Base-by-base conservation (phyloP, 176 grass and related monocot genomes). In the Raddia guianensis region DNA sequence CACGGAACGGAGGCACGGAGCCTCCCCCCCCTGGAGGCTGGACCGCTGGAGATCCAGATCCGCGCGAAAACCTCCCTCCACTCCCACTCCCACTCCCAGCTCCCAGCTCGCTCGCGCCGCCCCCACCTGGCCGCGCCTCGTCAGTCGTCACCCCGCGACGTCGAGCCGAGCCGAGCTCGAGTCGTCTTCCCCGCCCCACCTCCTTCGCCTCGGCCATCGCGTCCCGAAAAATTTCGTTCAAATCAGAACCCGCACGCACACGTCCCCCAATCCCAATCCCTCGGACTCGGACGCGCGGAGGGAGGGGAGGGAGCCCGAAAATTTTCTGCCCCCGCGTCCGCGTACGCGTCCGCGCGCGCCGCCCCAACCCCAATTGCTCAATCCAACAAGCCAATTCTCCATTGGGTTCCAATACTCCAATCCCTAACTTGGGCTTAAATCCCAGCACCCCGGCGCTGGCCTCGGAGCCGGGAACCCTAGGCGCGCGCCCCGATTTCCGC, bases 141-240 rank as follows among this genome's bases (percentile, higher is more conserved):
- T 49, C 57, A 1, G 73, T 2, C 72, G 0, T 49, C 57, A 1
- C 35, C 21, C 18, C 48, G 68, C 58, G 66, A 4, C 72, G 80
- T 8, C 35, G 47, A 11, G 15, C 21, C 81, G 54, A 27, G 27
- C 27, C 27, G 27, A 27, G 27, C 37, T 40, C 37, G 37, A 11
- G 16, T 40, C 81, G 54, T 84, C 87, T 75, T 84, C 87, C 54
- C 56, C 70, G 50, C 66, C 77, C 2, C 47, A 9, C 49, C 42
- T 9, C 37, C 52, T 33, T 34, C 58, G 0, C n/a, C 13, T 18
- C 12, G 7, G 9, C 13, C 87, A 44, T 69, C 59, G 73, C 60
- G 87, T 90, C 82, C 87, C 66, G 27, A 27, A 59, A 68, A 82
- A n/a, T 73, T 78, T 78, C 61, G 3, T 73, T 82, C 87, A 82